Evolutionary conservation across 2,329 filamentous ascomycete genomes (phyloP), one percentile per base, ranked within the genome.

Genomic region (Tolypocladium inflatum): DNA sequence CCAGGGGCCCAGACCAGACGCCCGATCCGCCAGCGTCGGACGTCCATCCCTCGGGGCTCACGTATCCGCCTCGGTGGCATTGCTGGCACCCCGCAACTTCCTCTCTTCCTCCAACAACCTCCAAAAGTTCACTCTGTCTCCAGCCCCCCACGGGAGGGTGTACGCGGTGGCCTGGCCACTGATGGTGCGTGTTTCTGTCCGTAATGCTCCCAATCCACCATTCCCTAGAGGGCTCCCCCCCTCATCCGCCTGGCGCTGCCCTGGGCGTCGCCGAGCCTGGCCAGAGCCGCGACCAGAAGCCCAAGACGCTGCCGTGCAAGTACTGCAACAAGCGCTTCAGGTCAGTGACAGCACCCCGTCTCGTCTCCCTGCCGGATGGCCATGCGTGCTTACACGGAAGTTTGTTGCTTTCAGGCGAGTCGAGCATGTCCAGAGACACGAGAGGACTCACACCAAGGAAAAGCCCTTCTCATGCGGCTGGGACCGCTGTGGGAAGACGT

Each of bases 391-490:
- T 57, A 67, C 64, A 50, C 55, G 33, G 42, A 13, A 37, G 45
- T 45, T 58, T 38, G 17, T 55, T 48, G 39, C 51, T 39, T 63
- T 59, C 71, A 84, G 82, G 69, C 81, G 83, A 65, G 81, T 85
- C 63, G 83, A 86, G 70, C 83, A 86, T 71, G 81, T 86, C 56
- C 82, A 85, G 70, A 77, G 83, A 67, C 83, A 86, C 68, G 82
- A 85, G 70, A 78, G 82, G 62, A 85, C 82, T 39, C 83, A 86
- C 70, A 86, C 83, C 63, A 85, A 85, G 66, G 83, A 85, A 71
- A 85, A 85, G 69, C 83, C 83, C 10, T 86, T 85, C 67, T 77
- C 79, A 55, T 86, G 83, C 64, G 74, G 66, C 61, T 84, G 81
- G 80, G 77, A 78, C 66, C 76, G 79, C 48, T 86, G 83, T 70